Conservation (phyloP, 2,329 filamentous ascomycete species). For the Fusarium coicis region DNA sequence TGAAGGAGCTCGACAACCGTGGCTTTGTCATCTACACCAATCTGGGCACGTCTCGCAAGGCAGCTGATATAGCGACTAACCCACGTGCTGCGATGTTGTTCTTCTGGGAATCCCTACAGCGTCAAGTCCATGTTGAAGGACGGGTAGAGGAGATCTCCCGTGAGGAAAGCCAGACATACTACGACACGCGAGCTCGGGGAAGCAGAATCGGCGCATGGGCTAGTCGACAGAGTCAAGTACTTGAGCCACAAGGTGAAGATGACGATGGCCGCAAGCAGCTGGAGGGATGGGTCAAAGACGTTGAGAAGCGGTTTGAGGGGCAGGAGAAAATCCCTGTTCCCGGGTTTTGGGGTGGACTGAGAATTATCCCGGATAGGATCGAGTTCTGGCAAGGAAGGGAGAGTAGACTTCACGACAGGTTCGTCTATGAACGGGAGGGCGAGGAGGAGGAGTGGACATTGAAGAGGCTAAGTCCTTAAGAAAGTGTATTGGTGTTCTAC, state of each 20-base stretch:
- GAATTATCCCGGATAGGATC: slow-evolving; percentile 84
- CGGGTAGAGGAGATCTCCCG: slow-evolving; percentile 70
- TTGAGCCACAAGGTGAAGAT: slow-evolving; percentile 59
- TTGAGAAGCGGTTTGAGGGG: slow-evolving; percentile 79
- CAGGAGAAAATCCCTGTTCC: slow-evolving; percentile 87
- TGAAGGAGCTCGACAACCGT: slow-evolving; percentile 87
- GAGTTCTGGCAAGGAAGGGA: slow-evolving; percentile 98
- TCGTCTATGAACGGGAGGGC: slow-evolving; percentile 77
- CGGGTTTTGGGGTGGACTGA: slow-evolving; percentile 92
- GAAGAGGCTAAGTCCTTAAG: slow-evolving; percentile 74
- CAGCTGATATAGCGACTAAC: slow-evolving; percentile 76
- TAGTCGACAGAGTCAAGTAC: slow-evolving; percentile 84
- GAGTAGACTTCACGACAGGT: slow-evolving; percentile 92
- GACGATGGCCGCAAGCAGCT: slow-evolving; percentile 79
- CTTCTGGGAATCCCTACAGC: slow-evolving; percentile 86
- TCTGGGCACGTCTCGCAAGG: slow-evolving; percentile 80
- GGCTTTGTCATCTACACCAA: slow-evolving; percentile 97
- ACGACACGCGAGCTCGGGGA: slow-evolving; percentile 77
- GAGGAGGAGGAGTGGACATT: slow-evolving; percentile 67
- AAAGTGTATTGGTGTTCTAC: background rate
- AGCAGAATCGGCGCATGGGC: slow-evolving; percentile 93
- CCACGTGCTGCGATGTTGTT: slow-evolving; percentile 86
- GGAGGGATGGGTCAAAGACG: slow-evolving; percentile 80
- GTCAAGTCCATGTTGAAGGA: slow-evolving; percentile 93
- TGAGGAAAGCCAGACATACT: slow-evolving; percentile 79